Conservation (phyloP, 306 rosid species). For the Sicyos edulis region DNA sequence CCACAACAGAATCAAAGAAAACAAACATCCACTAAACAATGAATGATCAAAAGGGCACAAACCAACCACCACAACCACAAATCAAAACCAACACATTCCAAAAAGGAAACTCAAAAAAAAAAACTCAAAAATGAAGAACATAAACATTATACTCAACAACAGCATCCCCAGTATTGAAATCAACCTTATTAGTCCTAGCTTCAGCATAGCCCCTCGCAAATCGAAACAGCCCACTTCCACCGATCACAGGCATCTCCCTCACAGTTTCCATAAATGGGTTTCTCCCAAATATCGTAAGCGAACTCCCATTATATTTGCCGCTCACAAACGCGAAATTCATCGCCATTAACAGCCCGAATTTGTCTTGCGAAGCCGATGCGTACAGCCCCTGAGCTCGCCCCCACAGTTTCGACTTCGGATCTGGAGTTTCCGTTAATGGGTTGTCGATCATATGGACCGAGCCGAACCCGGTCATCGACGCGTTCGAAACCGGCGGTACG, state of each 20-base stretch:
- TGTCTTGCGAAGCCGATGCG: conserved; percentile 36
- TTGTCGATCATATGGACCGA: conserved; percentile 25
- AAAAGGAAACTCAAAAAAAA: not conserved
- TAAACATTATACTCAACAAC: conserved; percentile 49
- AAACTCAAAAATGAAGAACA: conserved; percentile 34
- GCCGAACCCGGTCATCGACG: conserved; percentile 26
- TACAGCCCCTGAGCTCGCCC: conserved; percentile 55
- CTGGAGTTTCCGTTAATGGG: conserved; percentile 30
- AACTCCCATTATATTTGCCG: conserved; percentile 74
- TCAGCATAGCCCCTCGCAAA: conserved; percentile 64
- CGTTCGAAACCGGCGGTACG: conserved; percentile 25
- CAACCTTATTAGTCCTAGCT: conserved; percentile 33
- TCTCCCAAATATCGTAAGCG: conserved; percentile 54
- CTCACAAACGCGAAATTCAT: conserved; percentile 52
- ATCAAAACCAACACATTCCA: not conserved
- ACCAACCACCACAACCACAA: not conserved
- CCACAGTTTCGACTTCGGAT: conserved; percentile 27
- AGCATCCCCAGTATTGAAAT: conserved; percentile 35
- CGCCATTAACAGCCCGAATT: conserved; percentile 44
- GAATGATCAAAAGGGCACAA: not conserved
- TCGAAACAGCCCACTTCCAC: conserved; percentile 70
- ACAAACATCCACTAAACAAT: not conserved
- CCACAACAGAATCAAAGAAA: not conserved
- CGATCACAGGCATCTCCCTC: conserved; percentile 79
- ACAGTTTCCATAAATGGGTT: conserved; percentile 35